Conservation (phyloP, 2,329 filamentous ascomycete species). For the Pleochaeta shiraiana region DNA sequence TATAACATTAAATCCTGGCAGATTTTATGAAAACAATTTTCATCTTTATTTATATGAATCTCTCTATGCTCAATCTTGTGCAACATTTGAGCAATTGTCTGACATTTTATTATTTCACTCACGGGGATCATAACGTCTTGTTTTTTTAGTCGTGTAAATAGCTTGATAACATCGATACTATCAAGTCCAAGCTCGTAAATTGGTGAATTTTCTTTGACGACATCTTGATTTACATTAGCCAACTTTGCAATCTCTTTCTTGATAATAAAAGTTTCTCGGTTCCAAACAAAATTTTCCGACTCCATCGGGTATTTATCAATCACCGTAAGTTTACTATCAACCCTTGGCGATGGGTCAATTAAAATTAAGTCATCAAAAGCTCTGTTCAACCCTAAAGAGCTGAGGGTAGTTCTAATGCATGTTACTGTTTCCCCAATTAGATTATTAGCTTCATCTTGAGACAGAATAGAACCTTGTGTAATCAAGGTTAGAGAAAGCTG, state of each 20-base stretch:
- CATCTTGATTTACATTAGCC: slow-evolving; percentile 27
- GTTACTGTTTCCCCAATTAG: slow-evolving; percentile 24
- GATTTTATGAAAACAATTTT: slow-evolving; percentile 7
- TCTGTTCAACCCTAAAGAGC: slow-evolving; percentile 7
- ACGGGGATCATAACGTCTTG: slow-evolving; percentile 38
- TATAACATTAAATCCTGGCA: slow-evolving; percentile 21
- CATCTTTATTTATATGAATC: neutral
- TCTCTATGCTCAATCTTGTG: slow-evolving; percentile 6
- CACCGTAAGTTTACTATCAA: neutral
- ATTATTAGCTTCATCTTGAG: slow-evolving; percentile 17
- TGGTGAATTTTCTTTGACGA: slow-evolving; percentile 35
- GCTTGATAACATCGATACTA: slow-evolving; percentile 77
- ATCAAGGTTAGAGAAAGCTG: slow-evolving; percentile 35
- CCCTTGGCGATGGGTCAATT: neutral
- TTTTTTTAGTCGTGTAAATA: slow-evolving; percentile 49
- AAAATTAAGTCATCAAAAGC: neutral
- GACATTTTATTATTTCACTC: slow-evolving; percentile 53
- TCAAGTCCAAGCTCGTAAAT: slow-evolving; percentile 73
- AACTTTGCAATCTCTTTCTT: slow-evolving; percentile 41
- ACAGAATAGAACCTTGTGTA: slow-evolving; percentile 26
- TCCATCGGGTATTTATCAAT: neutral
- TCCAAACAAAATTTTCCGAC: slow-evolving; percentile 26
- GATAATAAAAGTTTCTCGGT: slow-evolving; percentile 27
- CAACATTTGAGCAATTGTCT: slow-evolving; percentile 42
- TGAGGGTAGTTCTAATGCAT: slow-evolving; percentile 8